phyloP scores from a whole-genome alignment of 116 monocot species.

The Phalaenopsis hybrid region DNA sequence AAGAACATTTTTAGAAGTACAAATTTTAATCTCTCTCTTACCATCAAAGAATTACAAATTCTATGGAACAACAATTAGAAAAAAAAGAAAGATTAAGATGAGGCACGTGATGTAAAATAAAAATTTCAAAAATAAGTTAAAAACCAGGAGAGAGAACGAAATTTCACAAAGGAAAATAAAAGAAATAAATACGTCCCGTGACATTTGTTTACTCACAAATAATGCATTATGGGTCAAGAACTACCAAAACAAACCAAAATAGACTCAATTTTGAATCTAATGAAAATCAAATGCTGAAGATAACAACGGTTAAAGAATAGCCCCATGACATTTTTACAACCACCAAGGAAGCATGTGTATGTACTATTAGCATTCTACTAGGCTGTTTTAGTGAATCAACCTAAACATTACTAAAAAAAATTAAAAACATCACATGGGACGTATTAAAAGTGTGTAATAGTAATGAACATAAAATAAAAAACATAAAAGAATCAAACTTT shows the following conservation, averaged over 20 bases:
- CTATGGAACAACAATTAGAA: neutral
- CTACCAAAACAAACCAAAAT: neutral
- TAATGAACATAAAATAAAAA: neutral
- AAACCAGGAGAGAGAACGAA: neutral
- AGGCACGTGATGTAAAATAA: neutral
- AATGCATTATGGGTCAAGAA: neutral
- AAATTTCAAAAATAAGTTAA: neutral
- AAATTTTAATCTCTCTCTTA: neutral
- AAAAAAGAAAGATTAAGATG: neutral
- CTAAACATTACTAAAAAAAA: neutral
- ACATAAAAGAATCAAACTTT: neutral
- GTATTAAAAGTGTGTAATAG: neutral
- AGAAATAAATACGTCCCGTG: neutral
- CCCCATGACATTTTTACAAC: too few relatives aligned
- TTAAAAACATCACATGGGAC: neutral
- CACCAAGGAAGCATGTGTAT: neutral
- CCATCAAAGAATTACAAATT: neutral
- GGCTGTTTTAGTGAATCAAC: neutral
- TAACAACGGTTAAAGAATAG: too few relatives aligned
- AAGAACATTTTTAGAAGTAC: neutral
- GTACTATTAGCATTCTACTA: neutral
- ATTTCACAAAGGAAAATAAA: neutral
- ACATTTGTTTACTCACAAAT: neutral
- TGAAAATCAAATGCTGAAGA: neutral
- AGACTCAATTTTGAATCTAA: neutral